Conservation (phyloP, 208 protist species). For the Trypanosoma grayi region DNA sequence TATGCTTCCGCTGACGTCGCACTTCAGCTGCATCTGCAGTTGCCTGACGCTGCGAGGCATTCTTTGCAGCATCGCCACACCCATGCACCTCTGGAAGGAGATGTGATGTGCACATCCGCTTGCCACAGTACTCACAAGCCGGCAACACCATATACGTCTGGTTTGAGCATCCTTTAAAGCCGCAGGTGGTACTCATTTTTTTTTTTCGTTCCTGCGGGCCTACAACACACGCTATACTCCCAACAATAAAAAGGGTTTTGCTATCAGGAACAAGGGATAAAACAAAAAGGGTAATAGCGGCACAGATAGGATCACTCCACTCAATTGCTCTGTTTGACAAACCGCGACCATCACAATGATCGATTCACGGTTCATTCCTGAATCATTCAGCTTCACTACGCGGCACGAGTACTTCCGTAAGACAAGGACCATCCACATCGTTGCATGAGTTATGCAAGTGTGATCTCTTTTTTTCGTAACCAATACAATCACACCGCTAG, state of each 20-base stretch:
- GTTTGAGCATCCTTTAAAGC: slow-evolving; percentile 23
- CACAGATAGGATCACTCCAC: no score
- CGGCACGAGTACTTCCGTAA: no score
- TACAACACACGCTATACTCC: neutral
- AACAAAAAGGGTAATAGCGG: no score
- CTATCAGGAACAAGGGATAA: no score
- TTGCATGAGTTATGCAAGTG: neutral
- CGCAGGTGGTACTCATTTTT: slow-evolving; percentile 10
- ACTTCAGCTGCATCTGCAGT: slow-evolving; percentile 52
- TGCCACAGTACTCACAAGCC: slow-evolving; percentile 61
- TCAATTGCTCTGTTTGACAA: no score
- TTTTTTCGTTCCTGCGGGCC: neutral
- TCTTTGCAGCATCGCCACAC: slow-evolving; percentile 71
- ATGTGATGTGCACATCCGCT: slow-evolving; percentile 72
- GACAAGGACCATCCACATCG: neutral
- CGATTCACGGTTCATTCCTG: no score
- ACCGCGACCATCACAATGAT: no score
- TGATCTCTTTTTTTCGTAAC: neutral
- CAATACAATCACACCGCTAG: neutral
- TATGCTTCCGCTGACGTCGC: slow-evolving; percentile 51
- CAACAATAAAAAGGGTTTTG: slow-evolving; percentile 21
- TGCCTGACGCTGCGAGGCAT: slow-evolving; percentile 52
- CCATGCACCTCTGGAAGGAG: slow-evolving; percentile 83
- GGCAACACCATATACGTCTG: slow-evolving; percentile 49
- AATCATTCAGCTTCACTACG: no score